Conservation (phyloP, 345 rosid genomes). For the Gossypioides kirkii region DNA sequence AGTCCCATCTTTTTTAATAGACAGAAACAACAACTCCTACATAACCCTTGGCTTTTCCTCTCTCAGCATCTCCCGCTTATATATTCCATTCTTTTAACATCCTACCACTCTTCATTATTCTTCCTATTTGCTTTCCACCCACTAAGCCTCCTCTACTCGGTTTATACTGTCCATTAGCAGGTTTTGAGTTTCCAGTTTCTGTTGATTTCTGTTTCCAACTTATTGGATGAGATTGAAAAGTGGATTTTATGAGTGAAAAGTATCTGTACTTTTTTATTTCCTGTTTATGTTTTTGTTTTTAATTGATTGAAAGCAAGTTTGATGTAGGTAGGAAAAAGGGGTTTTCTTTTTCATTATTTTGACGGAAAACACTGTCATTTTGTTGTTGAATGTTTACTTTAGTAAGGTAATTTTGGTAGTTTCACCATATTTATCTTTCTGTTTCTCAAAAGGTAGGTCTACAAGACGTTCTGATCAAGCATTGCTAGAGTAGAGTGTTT, state of each 20-base stretch:
- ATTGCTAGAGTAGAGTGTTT: neutral
- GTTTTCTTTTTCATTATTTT: neutral
- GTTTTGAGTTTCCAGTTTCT: neutral
- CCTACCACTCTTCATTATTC: neutral
- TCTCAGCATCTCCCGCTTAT: constrained; percentile 8
- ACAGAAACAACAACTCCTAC: neutral
- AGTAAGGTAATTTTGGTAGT: neutral
- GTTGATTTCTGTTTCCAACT: neutral
- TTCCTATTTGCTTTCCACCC: neutral
- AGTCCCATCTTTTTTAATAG: neutral
- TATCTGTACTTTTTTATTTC: neutral
- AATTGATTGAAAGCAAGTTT: neutral
- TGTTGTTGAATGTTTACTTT: neutral
- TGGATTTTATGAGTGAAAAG: neutral
- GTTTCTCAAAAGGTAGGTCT: neutral
- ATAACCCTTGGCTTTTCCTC: constrained; percentile 9
- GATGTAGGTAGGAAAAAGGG: neutral
- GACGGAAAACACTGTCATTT: neutral
- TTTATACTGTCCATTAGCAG: neutral
- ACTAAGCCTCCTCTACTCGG: neutral
- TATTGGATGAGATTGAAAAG: neutral
- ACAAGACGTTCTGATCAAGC: neutral
- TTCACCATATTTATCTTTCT: neutral
- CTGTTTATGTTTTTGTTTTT: neutral
- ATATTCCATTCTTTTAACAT: constrained; percentile 4